Evolutionary conservation across 2,329 filamentous ascomycete genomes (phyloP), one percentile per base, ranked within the genome.

Genomic region (Cladophialophora bantiana): DNA sequence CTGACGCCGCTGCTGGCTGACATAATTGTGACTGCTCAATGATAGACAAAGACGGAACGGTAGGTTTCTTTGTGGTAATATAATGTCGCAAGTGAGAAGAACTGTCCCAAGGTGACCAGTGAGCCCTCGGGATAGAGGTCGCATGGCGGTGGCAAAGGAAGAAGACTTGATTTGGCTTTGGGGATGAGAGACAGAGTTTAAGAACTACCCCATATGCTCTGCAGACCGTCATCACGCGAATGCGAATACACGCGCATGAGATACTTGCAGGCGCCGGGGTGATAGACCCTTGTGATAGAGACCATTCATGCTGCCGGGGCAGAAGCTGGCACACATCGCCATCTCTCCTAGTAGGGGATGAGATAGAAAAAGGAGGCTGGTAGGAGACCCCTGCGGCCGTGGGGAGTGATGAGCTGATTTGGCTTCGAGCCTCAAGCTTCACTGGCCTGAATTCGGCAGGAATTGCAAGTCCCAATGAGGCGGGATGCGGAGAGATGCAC

Each of bases 1-100:
- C 38, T 56, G 15, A 31, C 7, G 5, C 50, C 62, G 18, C 45
- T 42, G 50, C 31, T 20, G 59, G 62, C 15, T 48, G 61, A 62
- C 62, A 65, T 68, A 32, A 20, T 57, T 54, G 36, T 18, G 35
- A 40, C 18, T 6, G 42, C 7, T 50, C 5, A 26, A 7, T 10
- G 45, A 12, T 1, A 10, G 13, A 50, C 18, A 50, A 4, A 26
- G 45, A 26, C 4, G n/a, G 42, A 5, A 18, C n/a, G 20, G 42
- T 2, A 45, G 42, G 42, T 18, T 6, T 45, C 18, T 20, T 6
- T 7, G 10, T 45, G n/a, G 18, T 10, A 20, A 18, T 26, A 26
- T 26, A 9, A 45, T 45, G 42, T 20, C n/a, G 42, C 7, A 45
- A 45, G 6, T 18, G 6, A 7, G n/a, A 20, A 7, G n/a, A 10